Evolutionary conservation across 768 basidiomycete genomes (phyloP).

Genomic region (Trametes maxima): DNA sequence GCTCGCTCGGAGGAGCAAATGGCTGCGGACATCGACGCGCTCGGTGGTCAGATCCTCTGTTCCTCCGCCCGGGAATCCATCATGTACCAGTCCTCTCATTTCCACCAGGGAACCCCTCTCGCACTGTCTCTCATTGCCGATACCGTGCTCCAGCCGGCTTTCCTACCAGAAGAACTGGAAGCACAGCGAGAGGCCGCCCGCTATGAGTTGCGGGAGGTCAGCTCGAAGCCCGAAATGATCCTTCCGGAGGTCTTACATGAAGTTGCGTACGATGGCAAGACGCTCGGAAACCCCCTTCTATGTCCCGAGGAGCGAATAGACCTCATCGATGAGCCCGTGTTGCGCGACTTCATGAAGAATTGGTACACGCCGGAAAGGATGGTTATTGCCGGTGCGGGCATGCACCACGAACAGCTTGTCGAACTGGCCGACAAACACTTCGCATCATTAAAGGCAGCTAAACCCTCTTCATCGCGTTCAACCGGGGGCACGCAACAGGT

Average conservation of each 20-base stretch:
- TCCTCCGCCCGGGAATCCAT: conserved; percentile 91
- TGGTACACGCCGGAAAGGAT: conserved; percentile 96
- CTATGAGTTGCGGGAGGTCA: conserved; percentile 90
- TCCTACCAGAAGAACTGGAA: conserved; percentile 77
- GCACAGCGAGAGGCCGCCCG: conserved; percentile 83
- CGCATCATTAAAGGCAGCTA: conserved; percentile 54
- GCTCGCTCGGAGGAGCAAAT: conserved; percentile 76
- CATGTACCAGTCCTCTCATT: conserved; percentile 98
- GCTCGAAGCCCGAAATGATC: conserved; percentile 88
- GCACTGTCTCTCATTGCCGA: conserved; percentile 91
- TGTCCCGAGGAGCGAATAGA: conserved; percentile 86
- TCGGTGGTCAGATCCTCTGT: conserved; percentile 92
- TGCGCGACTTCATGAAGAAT: conserved; percentile 65
- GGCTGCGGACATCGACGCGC: conserved; percentile 74
- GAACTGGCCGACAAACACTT: conserved; percentile 86
- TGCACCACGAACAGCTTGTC: conserved; percentile 87
- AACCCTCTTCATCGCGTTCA: conserved; percentile 31
- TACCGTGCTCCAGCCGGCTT: conserved; percentile 79
- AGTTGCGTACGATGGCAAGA: conserved; percentile 77
- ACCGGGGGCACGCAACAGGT: conserved; percentile 32
- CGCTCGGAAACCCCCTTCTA: conserved; percentile 87
- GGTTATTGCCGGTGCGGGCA: conserved; percentile 93
- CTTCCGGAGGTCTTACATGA: conserved; percentile 88
- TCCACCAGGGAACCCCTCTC: conserved; percentile 76
- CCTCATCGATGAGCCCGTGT: conserved; percentile 57